A percentile compares a stretch with the other conserved stretches of the same genome.
phyloP scores from a whole-genome alignment of 768 basidiomycete genomes.

The Suillus occidentalis region DNA sequence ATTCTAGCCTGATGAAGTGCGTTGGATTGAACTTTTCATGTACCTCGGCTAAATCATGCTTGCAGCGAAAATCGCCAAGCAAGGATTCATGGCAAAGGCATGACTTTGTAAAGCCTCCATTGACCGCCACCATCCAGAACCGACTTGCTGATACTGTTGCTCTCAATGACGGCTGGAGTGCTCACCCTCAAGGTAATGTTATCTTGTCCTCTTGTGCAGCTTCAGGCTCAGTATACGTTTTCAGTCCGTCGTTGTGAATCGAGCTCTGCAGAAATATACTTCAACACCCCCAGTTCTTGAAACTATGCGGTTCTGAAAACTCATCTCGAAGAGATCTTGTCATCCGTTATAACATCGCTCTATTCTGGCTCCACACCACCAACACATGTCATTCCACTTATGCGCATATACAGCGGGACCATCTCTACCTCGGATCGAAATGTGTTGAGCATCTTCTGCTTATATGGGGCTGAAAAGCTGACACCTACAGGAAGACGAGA shows the following conservation, averaged over 20 bases:
- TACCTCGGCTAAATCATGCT: background rate
- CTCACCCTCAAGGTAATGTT: slow-evolving; percentile 21
- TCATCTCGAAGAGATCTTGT: slow-evolving; percentile 44
- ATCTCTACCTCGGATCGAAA: slow-evolving; percentile 61
- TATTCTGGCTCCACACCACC: slow-evolving; percentile 76
- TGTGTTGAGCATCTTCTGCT: slow-evolving; percentile 71
- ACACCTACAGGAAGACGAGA: slow-evolving; percentile 35
- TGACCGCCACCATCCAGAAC: slow-evolving; percentile 62
- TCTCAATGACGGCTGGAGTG: slow-evolving; percentile 45
- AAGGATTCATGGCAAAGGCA: slow-evolving; percentile 35
- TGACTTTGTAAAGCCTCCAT: slow-evolving; percentile 69
- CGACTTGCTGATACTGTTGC: slow-evolving; percentile 45
- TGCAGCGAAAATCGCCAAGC: slow-evolving; percentile 15
- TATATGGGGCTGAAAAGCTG: slow-evolving; percentile 80
- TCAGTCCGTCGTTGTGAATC: too few relatives aligned
- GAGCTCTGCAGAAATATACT: too few relatives aligned
- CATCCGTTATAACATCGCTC: slow-evolving; percentile 54
- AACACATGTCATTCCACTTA: slow-evolving; percentile 86
- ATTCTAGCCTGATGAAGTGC: slow-evolving; percentile 39
- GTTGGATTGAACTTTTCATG: slow-evolving; percentile 15
- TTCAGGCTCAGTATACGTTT: too few relatives aligned
- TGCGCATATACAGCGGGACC: slow-evolving; percentile 73
- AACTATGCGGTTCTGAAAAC: slow-evolving; percentile 33
- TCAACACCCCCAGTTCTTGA: slow-evolving; percentile 53
- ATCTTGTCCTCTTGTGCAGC: too few relatives aligned